Evolutionary conservation across 768 basidiomycete genomes (phyloP), one percentile per base, ranked within the genome.

Genomic region (Amanita exitialis): DNA sequence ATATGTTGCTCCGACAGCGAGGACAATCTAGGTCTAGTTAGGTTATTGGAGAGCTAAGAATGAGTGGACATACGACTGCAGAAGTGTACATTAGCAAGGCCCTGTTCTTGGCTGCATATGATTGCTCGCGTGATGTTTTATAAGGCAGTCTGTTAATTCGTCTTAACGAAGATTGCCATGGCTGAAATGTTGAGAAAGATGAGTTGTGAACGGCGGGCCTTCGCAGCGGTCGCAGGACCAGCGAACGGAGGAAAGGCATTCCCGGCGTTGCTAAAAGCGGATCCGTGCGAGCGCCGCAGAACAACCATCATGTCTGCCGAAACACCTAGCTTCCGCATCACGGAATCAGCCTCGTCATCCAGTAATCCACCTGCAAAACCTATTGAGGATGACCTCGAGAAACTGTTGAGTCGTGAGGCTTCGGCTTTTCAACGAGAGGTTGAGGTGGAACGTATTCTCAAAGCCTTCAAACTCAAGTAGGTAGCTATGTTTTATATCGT

Each of bases 391-490:
- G 90, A 91, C 39, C 66, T 92, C n/a, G 90, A 92, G 51, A 86
- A 82, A 64, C 69, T 92, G 4, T 73, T 92, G 41, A 84, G 74
- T 47, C 73, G 86, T 49, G 89, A 92, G 60, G 87, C 89, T 0
- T 83, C 83, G 12, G 89, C 87, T 3, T 86, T 92, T 62, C 86
- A 90, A 59, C 78, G 90, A 25, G 90, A 92, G 66, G 69, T 90
- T 21, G 90, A 92, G 63, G 88, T 92, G 10, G 90, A 95, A 52
- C 82, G 96, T 21, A 91, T 99, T 56, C 71, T 98, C 44, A 86
- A 83, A 59, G 85, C 94, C 0, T 98, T 99, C 79, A 98, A 92
- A 66, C 77, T 98, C 59, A 99, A 98, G 93, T 95, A 53, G 57
- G 82, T 68, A 23, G 32, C 47, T 51, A 45, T 56, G 28, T 35